Conservation (phyloP, 129 eudicot species). For the Logfia minima region DNA sequence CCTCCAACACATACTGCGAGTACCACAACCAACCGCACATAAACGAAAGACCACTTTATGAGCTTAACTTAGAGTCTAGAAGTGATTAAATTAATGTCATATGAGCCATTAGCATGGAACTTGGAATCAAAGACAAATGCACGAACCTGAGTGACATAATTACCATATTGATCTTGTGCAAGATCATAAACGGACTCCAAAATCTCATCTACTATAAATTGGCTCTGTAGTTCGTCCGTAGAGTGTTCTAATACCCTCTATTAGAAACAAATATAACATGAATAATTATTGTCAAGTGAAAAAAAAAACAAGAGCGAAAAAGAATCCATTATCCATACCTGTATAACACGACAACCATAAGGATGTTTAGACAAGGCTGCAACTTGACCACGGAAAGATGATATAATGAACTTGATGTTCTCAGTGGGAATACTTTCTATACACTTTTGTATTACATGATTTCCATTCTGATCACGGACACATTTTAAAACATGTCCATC, state of each 20-base stretch:
- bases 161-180: conserved; percentile 68
- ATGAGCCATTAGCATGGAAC: too few relatives aligned
- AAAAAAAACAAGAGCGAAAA: neutral
- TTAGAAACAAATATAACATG: neutral
- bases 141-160: conserved; percentile 70
- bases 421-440: conserved; percentile 62
- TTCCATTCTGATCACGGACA: conserved; percentile 72
- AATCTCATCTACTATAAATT: conserved; percentile 60
- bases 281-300: neutral
- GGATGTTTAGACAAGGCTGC: conserved; percentile 71
- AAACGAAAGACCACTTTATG: neutral
- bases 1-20: conserved; percentile 60
- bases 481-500: conserved; percentile 61
- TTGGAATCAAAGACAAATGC: neutral
- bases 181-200: conserved; percentile 59
- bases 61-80: neutral
- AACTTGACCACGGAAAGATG: conserved; percentile 74
- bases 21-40: conserved; percentile 22
- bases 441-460: conserved; percentile 83
- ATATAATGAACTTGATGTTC: conserved; percentile 50
- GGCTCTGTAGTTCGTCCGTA: conserved; percentile 45
- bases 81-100: too few relatives aligned
- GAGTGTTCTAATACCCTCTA: conserved; percentile 64
- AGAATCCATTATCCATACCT: conserved; percentile 39
- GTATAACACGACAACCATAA: conserved; percentile 86